These are phyloP conservation scores for Solanum okadae DNA, from an alignment of 257 asterid species.

Conservation along the genomic window DNA sequence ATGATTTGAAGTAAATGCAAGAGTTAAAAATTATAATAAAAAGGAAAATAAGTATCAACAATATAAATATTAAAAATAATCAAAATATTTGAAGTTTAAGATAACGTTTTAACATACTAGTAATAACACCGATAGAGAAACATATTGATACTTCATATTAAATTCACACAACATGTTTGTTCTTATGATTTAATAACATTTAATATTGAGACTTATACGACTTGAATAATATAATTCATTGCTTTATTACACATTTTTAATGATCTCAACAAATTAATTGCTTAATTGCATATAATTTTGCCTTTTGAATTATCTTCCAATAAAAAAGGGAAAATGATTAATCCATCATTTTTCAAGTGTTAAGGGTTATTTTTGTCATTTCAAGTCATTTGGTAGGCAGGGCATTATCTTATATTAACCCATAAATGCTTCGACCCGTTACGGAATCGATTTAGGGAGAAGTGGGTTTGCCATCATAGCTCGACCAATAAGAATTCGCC, in stretches of 20 bases:
- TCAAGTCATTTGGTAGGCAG: neutral
- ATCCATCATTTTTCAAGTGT: neutral
- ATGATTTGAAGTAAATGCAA: too few relatives aligned
- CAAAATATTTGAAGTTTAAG: too few relatives aligned
- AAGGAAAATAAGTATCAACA: too few relatives aligned
- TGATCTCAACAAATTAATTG: neutral
- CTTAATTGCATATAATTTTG: neutral
- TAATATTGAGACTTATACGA: neutral
- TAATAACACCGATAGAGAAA: neutral
- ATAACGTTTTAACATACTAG: too few relatives aligned
- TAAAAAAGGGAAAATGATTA: neutral
- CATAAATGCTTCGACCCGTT: neutral
- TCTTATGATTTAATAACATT: neutral
- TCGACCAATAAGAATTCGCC: neutral
- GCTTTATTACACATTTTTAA: neutral
- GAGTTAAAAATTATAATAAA: too few relatives aligned
- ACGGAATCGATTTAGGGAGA: neutral
- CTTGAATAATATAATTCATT: neutral
- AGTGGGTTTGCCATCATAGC: neutral
- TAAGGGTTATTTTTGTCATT: slow-evolving; percentile 1
- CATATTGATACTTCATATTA: neutral
- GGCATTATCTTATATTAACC: neutral
- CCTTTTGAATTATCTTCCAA: neutral
- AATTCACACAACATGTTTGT: neutral
- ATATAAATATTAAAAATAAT: too few relatives aligned